Percentiles rank a stretch among this genome's conserved stretches.
Conservation (phyloP, 2,329 filamentous ascomycete species). For the Apiospora sp. region DNA sequence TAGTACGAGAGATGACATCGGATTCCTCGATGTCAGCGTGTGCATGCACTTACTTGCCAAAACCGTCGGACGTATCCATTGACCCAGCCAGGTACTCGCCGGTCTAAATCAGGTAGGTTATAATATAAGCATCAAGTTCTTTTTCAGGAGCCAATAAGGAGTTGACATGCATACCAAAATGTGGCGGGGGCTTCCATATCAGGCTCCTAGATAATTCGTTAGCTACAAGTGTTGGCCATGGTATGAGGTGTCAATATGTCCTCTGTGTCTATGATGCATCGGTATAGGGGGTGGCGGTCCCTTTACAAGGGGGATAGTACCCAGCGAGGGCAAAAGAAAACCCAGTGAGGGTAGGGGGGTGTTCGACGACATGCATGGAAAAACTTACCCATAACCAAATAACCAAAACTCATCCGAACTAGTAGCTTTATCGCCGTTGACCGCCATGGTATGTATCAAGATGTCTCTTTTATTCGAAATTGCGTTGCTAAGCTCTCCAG, state of each 20-base stretch:
- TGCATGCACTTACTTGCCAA: conserved; percentile 78
- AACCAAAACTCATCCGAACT: conserved; percentile 81
- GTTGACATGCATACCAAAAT: conserved; percentile 75
- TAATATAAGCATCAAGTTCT: not conserved
- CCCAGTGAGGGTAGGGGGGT: not conserved
- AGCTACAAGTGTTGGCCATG: not conserved
- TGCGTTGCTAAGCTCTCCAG: conserved; percentile 21
- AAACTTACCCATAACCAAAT: conserved; percentile 89
- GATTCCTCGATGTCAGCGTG: not conserved
- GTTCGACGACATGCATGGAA: not conserved
- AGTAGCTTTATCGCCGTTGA: conserved; percentile 34
- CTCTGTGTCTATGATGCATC: not conserved
- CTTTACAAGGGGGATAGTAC: not conserved
- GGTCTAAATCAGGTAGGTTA: conserved; percentile 62
- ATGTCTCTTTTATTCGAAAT: not conserved
- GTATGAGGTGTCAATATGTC: too few relatives aligned
- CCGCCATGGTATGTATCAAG: conserved; percentile 48
- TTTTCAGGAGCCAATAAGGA: conserved; percentile 20
- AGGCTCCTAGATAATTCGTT: conserved; percentile 69
- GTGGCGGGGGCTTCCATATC: conserved; percentile 98
- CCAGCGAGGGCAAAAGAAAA: too few relatives aligned
- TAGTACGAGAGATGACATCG: not conserved
- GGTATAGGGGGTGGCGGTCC: conserved; percentile 14
- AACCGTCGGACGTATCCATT: conserved; percentile 93
- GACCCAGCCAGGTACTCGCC: conserved; percentile 86